A percentile compares a stretch with the other conserved stretches of the same genome.
phyloP scores from a whole-genome alignment of 768 basidiomycete genomes.

The Mycena kentingensis region DNA sequence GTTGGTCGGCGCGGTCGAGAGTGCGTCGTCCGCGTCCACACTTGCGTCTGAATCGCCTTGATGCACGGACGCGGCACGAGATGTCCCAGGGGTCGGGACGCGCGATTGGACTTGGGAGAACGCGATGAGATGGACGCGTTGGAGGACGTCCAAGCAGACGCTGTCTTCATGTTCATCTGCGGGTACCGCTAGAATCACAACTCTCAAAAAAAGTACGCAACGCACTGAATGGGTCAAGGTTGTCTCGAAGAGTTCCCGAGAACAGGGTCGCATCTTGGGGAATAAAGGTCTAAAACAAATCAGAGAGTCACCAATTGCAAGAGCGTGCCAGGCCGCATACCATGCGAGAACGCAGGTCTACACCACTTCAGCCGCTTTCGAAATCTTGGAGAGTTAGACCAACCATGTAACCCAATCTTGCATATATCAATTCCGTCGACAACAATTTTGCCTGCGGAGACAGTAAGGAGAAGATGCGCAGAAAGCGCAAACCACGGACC shows the following conservation, averaged over 20 bases:
- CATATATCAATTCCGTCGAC: constrained; percentile 71
- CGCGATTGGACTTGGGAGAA: constrained; percentile 55
- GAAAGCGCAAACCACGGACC: too few species aligned
- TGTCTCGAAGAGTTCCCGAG: constrained; percentile 61
- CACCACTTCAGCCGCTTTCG: neutral
- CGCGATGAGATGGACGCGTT: constrained; percentile 75
- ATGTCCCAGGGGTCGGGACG: constrained; percentile 45
- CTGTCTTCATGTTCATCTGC: constrained; percentile 73
- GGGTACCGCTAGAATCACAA: too few species aligned
- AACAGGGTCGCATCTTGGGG: constrained; percentile 61
- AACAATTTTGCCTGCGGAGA: too few species aligned
- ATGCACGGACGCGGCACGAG: constrained; percentile 46
- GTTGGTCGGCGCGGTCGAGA: constrained; percentile 51
- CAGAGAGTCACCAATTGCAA: neutral
- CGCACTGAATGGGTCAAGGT: constrained; percentile 55
- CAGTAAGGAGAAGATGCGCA: too few species aligned
- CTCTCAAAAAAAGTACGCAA: too few species aligned
- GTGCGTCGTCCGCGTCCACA: constrained; percentile 41
- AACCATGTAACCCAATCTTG: constrained; percentile 61
- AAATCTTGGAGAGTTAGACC: neutral
- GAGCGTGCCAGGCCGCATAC: neutral
- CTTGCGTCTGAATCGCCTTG: too few species aligned
- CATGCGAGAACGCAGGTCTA: constrained; percentile 21
- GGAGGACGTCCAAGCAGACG: constrained; percentile 78
- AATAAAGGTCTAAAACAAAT: constrained; percentile 47